Conservation (phyloP, 139 green algal species). For the Choricystis sp. region DNA sequence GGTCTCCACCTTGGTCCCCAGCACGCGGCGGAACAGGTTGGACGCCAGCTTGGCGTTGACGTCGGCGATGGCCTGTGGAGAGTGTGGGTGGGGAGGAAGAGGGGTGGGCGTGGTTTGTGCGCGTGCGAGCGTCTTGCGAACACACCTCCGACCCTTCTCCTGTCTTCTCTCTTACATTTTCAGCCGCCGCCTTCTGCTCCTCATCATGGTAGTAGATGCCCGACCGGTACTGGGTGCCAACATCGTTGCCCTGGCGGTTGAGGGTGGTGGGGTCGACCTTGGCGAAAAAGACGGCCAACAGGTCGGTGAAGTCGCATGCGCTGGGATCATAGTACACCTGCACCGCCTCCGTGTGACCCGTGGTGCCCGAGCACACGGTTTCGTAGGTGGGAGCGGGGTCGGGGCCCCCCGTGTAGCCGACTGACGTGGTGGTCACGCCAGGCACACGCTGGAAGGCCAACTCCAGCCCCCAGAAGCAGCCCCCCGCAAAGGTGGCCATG, state of each 20-base stretch:
- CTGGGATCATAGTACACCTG: constrained; percentile 56
- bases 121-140: no score
- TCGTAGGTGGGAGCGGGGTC: constrained; percentile 53
- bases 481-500: constrained; percentile 24
- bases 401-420: constrained; percentile 54
- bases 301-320: constrained; percentile 33
- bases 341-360: constrained; percentile 56
- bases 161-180: no score
- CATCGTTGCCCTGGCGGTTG: constrained; percentile 59
- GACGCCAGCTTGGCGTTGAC: constrained; percentile 30
- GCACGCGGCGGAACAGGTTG: constrained; percentile 17
- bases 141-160: no score
- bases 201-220: constrained; percentile 64
- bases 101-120: no score
- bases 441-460: constrained; percentile 52
- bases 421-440: constrained; percentile 43
- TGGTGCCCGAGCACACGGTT: constrained; percentile 62
- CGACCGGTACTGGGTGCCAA: constrained; percentile 63
- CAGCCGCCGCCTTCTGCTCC: constrained; percentile 34
- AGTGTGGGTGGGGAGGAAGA: no score
- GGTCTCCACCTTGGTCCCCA: constrained; percentile 38
- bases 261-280: constrained; percentile 54
- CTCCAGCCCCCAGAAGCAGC: constrained; percentile 40
- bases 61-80: constrained; percentile 18
- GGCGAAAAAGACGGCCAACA: constrained; percentile 60